These are phyloP conservation scores for Tylopilus intermedius DNA, from an alignment of 768 basidiomycete genomes.

Conservation along the genomic window DNA sequence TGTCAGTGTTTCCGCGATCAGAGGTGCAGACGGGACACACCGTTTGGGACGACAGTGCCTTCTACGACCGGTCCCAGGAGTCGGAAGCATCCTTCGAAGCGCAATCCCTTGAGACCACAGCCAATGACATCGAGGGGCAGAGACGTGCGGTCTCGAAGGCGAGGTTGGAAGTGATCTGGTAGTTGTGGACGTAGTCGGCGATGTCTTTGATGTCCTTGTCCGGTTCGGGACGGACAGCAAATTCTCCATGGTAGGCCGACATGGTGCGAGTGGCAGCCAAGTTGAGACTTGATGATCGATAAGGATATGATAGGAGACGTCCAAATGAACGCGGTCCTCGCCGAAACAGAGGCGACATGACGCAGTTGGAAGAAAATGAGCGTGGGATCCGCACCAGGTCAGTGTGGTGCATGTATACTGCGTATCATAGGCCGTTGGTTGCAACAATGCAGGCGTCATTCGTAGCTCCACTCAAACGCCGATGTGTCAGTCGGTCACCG, in stretches of 20 bases:
- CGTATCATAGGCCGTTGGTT: too few relatives aligned
- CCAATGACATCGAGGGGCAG: constrained; percentile 90
- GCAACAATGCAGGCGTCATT: too few relatives aligned
- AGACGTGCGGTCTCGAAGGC: constrained; percentile 88
- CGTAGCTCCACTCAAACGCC: too few relatives aligned
- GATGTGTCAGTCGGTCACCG: too few relatives aligned
- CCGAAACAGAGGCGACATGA: constrained; percentile 30
- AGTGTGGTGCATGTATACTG: too few relatives aligned
- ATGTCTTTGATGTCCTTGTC: constrained; percentile 71
- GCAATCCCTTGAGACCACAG: constrained; percentile 85
- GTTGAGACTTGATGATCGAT: constrained; percentile 25
- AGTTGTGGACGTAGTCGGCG: constrained; percentile 88
- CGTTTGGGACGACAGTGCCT: constrained; percentile 87
- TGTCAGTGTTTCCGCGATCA: constrained; percentile 9
- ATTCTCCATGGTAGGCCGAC: constrained; percentile 38
- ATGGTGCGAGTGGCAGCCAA: constrained; percentile 18
- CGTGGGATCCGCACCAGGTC: too few relatives aligned
- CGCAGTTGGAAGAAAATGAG: neutral
- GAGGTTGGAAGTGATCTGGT: constrained; percentile 72
- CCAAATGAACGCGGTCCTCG: constrained; percentile 23
- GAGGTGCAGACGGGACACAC: constrained; percentile 34
- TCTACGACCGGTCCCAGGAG: constrained; percentile 88
- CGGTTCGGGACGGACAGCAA: constrained; percentile 47
- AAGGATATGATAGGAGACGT: constrained; percentile 12
- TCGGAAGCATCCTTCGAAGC: constrained; percentile 77